phyloP scores from a whole-genome alignment of 306 rosid species.

The Benincasa hispida region DNA sequence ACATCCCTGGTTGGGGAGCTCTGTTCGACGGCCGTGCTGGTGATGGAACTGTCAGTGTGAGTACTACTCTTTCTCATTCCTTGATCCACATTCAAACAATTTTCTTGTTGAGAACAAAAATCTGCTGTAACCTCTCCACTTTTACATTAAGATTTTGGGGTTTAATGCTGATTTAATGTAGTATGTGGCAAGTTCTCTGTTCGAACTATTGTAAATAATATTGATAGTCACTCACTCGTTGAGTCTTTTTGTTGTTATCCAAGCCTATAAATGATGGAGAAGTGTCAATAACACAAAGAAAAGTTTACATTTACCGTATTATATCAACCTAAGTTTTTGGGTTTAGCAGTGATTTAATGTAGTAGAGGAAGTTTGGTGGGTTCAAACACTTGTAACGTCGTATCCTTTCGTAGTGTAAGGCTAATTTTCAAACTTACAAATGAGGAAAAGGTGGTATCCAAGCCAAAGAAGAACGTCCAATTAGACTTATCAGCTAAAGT shows the following conservation, averaged over 20 bases:
- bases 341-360: not conserved
- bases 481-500: not conserved
- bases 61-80: constrained; percentile 6
- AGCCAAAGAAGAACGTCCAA: not conserved
- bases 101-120: not conserved
- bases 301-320: not conserved
- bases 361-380: too few species aligned
- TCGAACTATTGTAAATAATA: not conserved
- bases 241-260: too few species aligned
- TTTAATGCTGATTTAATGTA: not conserved
- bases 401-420: not conserved
- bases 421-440: not conserved
- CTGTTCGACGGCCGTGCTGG: constrained; percentile 67
- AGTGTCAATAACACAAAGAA: not conserved
- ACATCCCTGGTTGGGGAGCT: constrained; percentile 86
- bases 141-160: too few species aligned
- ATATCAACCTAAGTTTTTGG: not conserved
- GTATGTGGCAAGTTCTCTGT: not conserved
- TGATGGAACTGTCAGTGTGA: constrained; percentile 83
- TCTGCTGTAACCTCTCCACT: not conserved
- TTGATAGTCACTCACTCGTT: not conserved
- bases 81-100: not conserved
- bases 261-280: not conserved
- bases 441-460: not conserved
- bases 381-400: too few species aligned